Evolutionary conservation across 306 rosid genomes (phyloP).

Genomic region (Trifolium fragiferum): DNA sequence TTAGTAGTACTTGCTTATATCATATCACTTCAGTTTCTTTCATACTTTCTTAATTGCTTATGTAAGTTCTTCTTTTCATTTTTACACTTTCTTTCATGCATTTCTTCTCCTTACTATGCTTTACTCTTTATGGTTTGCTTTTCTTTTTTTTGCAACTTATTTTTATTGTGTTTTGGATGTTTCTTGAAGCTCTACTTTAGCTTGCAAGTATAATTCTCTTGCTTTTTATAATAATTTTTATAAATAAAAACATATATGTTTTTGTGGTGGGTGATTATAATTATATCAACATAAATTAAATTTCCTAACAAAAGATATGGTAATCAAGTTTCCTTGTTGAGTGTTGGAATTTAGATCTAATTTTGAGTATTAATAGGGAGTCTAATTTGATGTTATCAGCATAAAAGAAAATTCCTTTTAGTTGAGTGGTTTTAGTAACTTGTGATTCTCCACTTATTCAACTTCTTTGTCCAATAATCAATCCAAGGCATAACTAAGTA

Average conservation of each 20-base stretch:
- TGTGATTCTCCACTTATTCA: background rate
- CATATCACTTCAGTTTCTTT: slow-evolving; percentile 24
- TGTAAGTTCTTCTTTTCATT: slow-evolving; percentile 47
- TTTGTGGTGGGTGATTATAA: background rate
- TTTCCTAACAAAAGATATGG: slow-evolving; percentile 1
- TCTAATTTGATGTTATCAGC: background rate
- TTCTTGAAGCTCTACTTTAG: slow-evolving; percentile 36
- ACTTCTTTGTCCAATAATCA: background rate
- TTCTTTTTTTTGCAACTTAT: background rate
- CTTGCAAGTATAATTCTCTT: slow-evolving; percentile 10
- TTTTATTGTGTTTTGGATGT: slow-evolving; percentile 20
- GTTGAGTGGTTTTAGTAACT: background rate
- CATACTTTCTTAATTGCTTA: slow-evolving; percentile 38
- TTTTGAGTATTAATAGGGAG: background rate
- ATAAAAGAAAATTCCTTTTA: background rate
- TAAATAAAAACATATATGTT: background rate
- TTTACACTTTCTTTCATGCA: slow-evolving; percentile 37
- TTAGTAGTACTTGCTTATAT: background rate
- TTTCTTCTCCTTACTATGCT: slow-evolving; percentile 25
- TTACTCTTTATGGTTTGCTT: slow-evolving; percentile 10
- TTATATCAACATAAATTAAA: background rate
- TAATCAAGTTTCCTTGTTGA: background rate
- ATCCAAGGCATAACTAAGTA: background rate
- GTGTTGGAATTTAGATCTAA: slow-evolving; percentile 20
- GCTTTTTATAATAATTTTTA: too few species aligned